Base-by-base conservation (phyloP, 83 land plant species). In the Diphasiastrum complanatum region DNA sequence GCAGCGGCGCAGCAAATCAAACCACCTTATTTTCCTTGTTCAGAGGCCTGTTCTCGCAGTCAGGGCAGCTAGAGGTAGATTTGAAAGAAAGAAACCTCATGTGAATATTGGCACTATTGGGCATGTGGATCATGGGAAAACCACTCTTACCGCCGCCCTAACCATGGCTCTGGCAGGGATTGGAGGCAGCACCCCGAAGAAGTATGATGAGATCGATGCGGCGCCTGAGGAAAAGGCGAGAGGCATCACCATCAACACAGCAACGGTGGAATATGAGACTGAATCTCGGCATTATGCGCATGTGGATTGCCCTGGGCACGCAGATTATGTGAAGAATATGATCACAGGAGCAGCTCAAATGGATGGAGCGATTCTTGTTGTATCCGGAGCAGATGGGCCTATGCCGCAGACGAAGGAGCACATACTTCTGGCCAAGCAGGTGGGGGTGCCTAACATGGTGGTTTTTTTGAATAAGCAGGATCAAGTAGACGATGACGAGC, bases 361-460 rank as follows among this genome's bases (percentile, higher is more conserved):
- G 97, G 97, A 91, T 53, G 91, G 95, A 0, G 97, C 91, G n/a
- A 91, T 91, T 19, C 80, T 91, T 19, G 97, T 87, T 24, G 85
- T 78, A 20, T 87, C 87, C 26, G 97, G 87, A 12, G 83, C 97
- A 1, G 95, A 92, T 38, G 97, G 97, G 2, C 91, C 95, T 1
- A 92, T 92, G 97, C 97, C 97, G 0, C 95, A 92, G 84, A 92
- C 98, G 30, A 92, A 92, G 63, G 96, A 88, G 74, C 96, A 92
- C 69, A 84, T 92, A 46, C 74, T 92, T 38, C 77, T 88, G 29
- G 98, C 98, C 6, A 85, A 85, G 77, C 98, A 93, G 66, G 96
- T 92, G 22, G 98, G 98, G 14, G 98, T 93, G 6, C 96, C 98
- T 18, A 84, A 80, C 65, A 83, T 93, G 82, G 98, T 93, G 27